Conservation (phyloP, 2,329 filamentous ascomycete genomes). For the Trichoderma endophyticum region DNA sequence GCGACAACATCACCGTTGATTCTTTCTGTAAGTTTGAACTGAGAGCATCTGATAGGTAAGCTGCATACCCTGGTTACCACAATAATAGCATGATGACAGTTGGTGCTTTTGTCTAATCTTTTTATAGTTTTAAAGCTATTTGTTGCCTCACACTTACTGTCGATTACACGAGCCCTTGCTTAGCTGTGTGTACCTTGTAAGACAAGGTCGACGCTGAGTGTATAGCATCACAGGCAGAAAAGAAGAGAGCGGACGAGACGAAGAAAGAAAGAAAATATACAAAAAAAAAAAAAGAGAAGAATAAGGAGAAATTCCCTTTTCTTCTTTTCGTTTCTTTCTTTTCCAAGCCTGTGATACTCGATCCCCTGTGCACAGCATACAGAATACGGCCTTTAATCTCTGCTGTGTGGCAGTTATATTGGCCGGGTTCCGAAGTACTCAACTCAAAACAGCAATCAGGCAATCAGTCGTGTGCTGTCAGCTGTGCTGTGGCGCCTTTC, state of each 20-base stretch:
- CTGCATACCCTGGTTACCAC: neutral
- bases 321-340: neutral
- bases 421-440: neutral
- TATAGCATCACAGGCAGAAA: neutral
- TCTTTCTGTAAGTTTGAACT: neutral
- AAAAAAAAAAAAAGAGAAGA: neutral
- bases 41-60: neutral
- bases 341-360: neutral
- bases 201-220: neutral
- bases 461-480: neutral
- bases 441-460: constrained; percentile 1
- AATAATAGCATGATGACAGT: neutral
- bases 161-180: neutral
- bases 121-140: neutral
- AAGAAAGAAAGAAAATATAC: neutral
- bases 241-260: neutral
- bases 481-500: neutral
- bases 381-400: neutral
- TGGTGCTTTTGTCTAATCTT: neutral
- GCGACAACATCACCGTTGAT: neutral
- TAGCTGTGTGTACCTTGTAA: neutral
- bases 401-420: constrained; percentile 7
- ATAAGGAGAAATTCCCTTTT: neutral
- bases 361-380: neutral
- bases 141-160: neutral